phyloP scores from a whole-genome alignment of 23 red algal genomes.

The Cyanidioschyzon merolae region DNA sequence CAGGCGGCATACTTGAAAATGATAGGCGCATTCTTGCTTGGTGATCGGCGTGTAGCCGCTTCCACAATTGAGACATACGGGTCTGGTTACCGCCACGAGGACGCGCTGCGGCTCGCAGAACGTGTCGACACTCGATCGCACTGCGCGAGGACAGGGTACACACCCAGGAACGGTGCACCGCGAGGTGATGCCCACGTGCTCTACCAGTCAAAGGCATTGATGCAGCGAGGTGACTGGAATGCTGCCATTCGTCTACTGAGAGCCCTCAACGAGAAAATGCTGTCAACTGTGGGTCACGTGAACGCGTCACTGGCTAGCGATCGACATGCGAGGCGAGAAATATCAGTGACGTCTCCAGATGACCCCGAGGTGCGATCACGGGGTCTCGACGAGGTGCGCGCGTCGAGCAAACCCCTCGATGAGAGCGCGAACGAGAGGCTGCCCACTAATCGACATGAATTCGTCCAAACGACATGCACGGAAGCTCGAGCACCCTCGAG shows the following conservation, averaged over 20 bases:
- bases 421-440: too few relatives aligned
- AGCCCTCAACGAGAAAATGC: too few relatives aligned
- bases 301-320: too few relatives aligned
- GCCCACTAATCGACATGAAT: too few relatives aligned
- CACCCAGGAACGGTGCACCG: background rate
- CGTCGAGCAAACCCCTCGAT: too few relatives aligned
- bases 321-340: too few relatives aligned
- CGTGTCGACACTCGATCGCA: background rate
- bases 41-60: background rate
- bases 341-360: too few relatives aligned
- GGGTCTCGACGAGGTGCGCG: too few relatives aligned
- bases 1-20: background rate
- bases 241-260: background rate
- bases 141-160: background rate
- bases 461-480: too few relatives aligned
- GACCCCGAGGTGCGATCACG: too few relatives aligned
- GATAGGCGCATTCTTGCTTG: background rate
- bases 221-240: background rate
- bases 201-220: background rate
- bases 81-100: background rate
- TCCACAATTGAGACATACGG: background rate
- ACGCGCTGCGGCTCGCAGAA: background rate
- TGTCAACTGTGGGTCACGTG: too few relatives aligned
- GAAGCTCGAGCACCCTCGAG: too few relatives aligned
- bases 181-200: background rate